Evolutionary conservation across 2,329 filamentous ascomycete genomes (phyloP), one percentile per base, ranked within the genome.

Genomic region (Hypocreales sp.): DNA sequence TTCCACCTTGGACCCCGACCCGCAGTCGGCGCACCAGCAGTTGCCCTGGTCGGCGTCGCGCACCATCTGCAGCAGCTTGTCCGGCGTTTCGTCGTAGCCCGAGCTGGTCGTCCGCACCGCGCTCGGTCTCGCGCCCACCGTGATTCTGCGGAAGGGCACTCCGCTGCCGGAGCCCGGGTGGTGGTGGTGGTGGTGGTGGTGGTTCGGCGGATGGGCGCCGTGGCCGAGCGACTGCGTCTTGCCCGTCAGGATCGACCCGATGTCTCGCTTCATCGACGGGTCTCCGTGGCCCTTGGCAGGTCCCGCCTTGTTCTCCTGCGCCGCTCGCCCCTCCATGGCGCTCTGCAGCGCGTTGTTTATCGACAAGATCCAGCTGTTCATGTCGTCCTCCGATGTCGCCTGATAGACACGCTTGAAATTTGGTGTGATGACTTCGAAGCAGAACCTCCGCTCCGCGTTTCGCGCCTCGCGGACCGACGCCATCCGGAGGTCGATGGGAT

Each of bases 321-420:
- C 65, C 17, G 72, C 70, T 35, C 76, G 73, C 23, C 81, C 78
- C 54, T 98, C 92, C 26, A 98, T 83, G 11, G 90, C 92, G 47
- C 83, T 92, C 47, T 98, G 90, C 21, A 95, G 60, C 8, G 90
- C 92, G 45, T 95, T 98, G 53, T 98, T 98, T 57, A 98, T 92
- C 13, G 90, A 79, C 14, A 71, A 66, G 40, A 98, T 98, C 90
- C 90, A 98, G 40, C 74, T 87, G 46, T 78, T 84, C 82, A 98
- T 92, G 43, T 98, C 90, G 21, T 98, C 90, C 53, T 95, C 90
- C 0, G 87, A 93, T 2, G 87, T 94, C 22, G 87, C 90, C 56
- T 98, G 90, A 51, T 95, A 98, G 11, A 95, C 86, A 30, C 90
- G 75, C 42, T 92, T 95, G 51, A 78, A 95, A 26, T 90, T 81